Percentiles rank a stretch among this genome's conserved stretches.
Conservation (phyloP, 2,329 filamentous ascomycete genomes). For the Seiridium cupressi region DNA sequence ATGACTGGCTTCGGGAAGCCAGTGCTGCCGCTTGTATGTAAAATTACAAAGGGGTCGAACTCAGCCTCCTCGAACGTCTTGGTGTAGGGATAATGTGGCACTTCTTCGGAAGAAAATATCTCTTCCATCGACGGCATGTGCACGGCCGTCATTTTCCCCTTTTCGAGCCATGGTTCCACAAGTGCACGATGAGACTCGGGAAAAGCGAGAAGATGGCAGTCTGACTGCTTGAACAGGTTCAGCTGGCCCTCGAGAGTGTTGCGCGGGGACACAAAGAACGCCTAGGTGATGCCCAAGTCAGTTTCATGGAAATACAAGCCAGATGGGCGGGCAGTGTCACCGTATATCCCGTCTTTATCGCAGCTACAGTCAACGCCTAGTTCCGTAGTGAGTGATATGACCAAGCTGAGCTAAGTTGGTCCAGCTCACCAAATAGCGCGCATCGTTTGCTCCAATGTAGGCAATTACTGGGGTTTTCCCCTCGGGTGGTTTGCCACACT, state of each 20-base stretch:
- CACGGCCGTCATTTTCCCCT: conserved; percentile 32
- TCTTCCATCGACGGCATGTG: conserved; percentile 23
- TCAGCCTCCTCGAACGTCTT: conserved; percentile 36
- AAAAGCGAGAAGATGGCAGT: conserved; percentile 34
- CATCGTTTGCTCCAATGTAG: conserved; percentile 41
- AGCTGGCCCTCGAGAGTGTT: conserved; percentile 39
- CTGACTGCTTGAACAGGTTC: conserved; percentile 35
- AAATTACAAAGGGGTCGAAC: conserved; percentile 33
- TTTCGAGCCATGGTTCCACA: conserved; percentile 31
- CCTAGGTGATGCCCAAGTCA: conserved; percentile 14
- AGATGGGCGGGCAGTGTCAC: conserved; percentile 21
- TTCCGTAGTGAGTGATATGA: not conserved
- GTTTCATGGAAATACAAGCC: not conserved
- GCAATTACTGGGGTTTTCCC: conserved; percentile 35
- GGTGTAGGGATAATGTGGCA: conserved; percentile 30
- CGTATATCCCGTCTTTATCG: conserved; percentile 28
- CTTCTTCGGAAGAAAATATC: conserved; percentile 28
- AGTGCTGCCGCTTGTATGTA: conserved; percentile 43
- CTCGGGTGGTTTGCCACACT: conserved; percentile 20
- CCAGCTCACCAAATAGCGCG: conserved; percentile 18
- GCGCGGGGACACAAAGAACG: conserved; percentile 38
- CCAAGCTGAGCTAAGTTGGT: not conserved
- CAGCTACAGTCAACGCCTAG: conserved; percentile 16
- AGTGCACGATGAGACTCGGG: conserved; percentile 20
- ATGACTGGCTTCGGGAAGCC: conserved; percentile 40